These are phyloP conservation scores for Coemansia nantahalensis DNA, from an alignment of 192 early-diverging fungal genomes.

Conservation along the genomic window DNA sequence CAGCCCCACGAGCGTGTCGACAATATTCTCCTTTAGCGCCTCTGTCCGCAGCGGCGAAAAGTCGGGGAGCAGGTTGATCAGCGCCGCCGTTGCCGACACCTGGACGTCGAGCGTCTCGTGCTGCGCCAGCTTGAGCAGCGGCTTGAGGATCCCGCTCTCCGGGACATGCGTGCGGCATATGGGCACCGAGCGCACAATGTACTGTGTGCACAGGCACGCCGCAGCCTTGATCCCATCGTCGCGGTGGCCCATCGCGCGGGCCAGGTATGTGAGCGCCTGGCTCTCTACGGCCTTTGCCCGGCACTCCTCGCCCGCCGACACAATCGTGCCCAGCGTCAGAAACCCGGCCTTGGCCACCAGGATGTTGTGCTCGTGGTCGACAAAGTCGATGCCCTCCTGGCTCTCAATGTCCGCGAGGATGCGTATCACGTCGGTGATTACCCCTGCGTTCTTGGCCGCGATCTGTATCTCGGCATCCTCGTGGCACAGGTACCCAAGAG, in stretches of 20 bases:
- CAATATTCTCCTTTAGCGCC: slow-evolving; percentile 36
- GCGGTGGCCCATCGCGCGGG: slow-evolving; percentile 30
- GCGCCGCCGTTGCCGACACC: slow-evolving; percentile 34
- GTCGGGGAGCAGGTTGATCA: slow-evolving; percentile 43
- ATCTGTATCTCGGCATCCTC: slow-evolving; percentile 48
- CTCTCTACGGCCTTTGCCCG: slow-evolving; percentile 31
- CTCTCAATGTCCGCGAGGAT: slow-evolving; percentile 28
- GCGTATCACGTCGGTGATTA: slow-evolving; percentile 19
- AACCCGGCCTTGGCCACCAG: slow-evolving; percentile 19
- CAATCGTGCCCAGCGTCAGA: slow-evolving; percentile 45
- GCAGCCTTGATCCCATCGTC: slow-evolving; percentile 37
- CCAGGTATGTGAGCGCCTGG: slow-evolving; percentile 26
- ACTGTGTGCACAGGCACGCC: slow-evolving; percentile 45
- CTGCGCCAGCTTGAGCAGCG: slow-evolving; percentile 27
- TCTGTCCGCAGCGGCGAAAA: slow-evolving; percentile 42
- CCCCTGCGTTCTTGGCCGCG: slow-evolving; percentile 42
- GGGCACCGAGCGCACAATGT: slow-evolving; percentile 49
- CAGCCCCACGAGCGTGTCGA: slow-evolving; percentile 25
- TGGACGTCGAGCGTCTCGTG: slow-evolving; percentile 24
- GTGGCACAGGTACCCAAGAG: slow-evolving; percentile 49
- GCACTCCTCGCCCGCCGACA: slow-evolving; percentile 47
- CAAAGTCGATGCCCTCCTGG: slow-evolving; percentile 35
- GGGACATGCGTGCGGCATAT: slow-evolving; percentile 52
- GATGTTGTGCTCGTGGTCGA: slow-evolving; percentile 20
- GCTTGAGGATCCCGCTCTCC: slow-evolving; percentile 41